Percentiles rank a stretch among this genome's conserved stretches.
These are phyloP conservation scores for Musa acuminata DNA, from an alignment of 176 grass and related monocot genomes.

Conservation along the genomic window DNA sequence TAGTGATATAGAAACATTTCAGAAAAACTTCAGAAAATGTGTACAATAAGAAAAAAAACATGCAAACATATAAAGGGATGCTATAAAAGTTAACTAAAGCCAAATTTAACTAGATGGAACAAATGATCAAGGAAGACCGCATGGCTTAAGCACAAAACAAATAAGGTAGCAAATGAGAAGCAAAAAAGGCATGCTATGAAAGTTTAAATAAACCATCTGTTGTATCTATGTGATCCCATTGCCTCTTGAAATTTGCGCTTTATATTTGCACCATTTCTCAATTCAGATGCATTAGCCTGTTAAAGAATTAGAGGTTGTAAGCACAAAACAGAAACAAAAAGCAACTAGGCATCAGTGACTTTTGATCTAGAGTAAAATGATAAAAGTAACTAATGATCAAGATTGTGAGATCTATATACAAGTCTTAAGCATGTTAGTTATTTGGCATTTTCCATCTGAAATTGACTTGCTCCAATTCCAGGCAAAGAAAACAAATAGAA, in stretches of 20 bases:
- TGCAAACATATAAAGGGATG: neutral
- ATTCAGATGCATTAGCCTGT: slow-evolving; percentile 89
- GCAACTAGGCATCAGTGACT: neutral
- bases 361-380: too few relatives aligned
- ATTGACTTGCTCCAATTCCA: too few relatives aligned
- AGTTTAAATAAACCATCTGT: slow-evolving; percentile 58
- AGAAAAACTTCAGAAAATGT: neutral
- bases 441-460: too few relatives aligned
- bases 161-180: neutral
- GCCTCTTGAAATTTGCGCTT: slow-evolving; percentile 80
- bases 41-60: neutral
- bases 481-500: too few relatives aligned
- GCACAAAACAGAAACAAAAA: slow-evolving; percentile 6
- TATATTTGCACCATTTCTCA: slow-evolving; percentile 76
- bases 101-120: neutral
- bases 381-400: neutral
- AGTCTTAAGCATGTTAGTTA: neutral
- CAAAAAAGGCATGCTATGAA: neutral
- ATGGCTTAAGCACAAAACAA: neutral
- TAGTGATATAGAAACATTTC: neutral
- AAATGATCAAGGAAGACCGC: neutral
- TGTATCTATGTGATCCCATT: slow-evolving; percentile 75
- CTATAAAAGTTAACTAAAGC: neutral
- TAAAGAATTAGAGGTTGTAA: slow-evolving; percentile 16
- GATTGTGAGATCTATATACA: neutral